Conservation (phyloP, 768 basidiomycete species). For the Boletus reticulatus region DNA sequence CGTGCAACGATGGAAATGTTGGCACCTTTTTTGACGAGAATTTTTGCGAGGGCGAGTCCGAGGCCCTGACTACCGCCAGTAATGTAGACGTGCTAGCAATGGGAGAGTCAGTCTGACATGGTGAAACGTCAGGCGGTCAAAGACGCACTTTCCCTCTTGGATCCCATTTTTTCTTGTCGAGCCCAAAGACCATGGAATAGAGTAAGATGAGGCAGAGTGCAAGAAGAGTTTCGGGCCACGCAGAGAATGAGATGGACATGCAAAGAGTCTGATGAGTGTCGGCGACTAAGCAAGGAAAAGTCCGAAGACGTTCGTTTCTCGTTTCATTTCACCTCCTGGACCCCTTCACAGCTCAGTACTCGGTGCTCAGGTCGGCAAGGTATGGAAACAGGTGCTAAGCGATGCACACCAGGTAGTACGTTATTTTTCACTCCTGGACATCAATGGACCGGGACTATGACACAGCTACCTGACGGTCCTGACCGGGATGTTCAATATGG, state of each 20-base stretch:
- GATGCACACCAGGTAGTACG: no score
- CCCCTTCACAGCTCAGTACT: no score
- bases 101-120: not conserved
- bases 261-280: not conserved
- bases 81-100: constrained; percentile 72
- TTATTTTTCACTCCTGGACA: no score
- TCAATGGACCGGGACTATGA: no score
- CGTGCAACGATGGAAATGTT: constrained; percentile 86
- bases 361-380: no score
- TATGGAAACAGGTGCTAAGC: no score
- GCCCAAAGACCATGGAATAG: constrained; percentile 19
- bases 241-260: not conserved
- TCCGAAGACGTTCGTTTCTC: no score
- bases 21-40: constrained; percentile 68
- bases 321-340: no score
- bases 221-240: constrained; percentile 3
- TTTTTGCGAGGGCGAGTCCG: constrained; percentile 68
- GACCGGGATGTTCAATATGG: no score
- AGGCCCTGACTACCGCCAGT: constrained; percentile 84
- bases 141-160: constrained; percentile 41
- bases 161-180: constrained; percentile 43
- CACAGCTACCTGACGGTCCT: no score
- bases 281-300: not conserved
- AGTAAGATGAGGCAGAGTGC: constrained; percentile 8
- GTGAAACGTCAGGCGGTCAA: no score